Conservation (phyloP, 1,284 basidiomycete genomes). For the Porogramme epimiltina region DNA sequence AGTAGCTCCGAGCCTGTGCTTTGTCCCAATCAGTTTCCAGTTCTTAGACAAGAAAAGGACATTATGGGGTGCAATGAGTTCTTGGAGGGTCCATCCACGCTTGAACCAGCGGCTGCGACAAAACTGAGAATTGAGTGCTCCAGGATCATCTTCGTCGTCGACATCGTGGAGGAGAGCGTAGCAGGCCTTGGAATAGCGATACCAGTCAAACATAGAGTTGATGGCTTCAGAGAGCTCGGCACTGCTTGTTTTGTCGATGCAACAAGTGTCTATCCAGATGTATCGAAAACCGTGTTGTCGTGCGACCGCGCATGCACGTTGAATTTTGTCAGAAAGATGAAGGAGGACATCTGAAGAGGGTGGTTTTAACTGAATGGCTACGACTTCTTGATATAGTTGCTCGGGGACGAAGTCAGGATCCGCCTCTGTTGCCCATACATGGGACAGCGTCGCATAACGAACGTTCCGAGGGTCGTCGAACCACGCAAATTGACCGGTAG, state of each 20-base stretch:
- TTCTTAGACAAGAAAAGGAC: neutral
- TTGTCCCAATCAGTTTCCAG: neutral
- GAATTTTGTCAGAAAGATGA: neutral
- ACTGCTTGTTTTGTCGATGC: neutral
- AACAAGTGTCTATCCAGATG: neutral
- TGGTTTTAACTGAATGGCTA: neutral
- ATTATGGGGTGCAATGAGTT: neutral
- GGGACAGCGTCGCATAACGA: neutral
- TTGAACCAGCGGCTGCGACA: neutral
- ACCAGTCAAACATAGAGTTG: neutral
- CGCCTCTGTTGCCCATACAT: neutral
- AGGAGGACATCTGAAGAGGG: neutral
- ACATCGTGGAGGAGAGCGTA: neutral
- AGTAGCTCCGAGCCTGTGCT: neutral
- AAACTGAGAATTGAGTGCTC: neutral
- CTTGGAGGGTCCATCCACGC: neutral
- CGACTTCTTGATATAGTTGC: neutral
- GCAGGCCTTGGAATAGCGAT: neutral
- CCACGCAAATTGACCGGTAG: neutral
- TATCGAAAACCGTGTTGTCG: neutral
- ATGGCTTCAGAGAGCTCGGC: neutral
- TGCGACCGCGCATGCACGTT: neutral
- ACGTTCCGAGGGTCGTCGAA: neutral
- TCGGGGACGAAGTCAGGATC: neutral
- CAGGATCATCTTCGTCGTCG: neutral